These are phyloP conservation scores for Bipolaris oryzae DNA, from an alignment of 2,329 filamentous ascomycete species.

Conservation along the genomic window DNA sequence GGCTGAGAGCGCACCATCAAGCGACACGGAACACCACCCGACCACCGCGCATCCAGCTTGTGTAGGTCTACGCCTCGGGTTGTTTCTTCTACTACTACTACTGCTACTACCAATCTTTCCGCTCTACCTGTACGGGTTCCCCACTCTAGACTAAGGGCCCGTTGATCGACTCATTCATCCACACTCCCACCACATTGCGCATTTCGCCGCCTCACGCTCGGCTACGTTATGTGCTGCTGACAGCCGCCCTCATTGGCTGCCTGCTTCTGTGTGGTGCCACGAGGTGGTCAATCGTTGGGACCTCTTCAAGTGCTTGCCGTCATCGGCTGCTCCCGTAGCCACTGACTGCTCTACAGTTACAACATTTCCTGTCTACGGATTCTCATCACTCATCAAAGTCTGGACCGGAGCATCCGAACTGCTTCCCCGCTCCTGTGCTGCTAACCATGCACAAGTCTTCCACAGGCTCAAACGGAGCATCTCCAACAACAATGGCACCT, in stretches of 20 bases:
- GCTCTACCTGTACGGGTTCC: slow-evolving; percentile 32
- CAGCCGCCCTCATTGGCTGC: slow-evolving; percentile 33
- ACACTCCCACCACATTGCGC: slow-evolving; percentile 11
- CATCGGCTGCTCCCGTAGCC: slow-evolving; percentile 45
- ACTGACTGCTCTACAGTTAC: slow-evolving; percentile 35
- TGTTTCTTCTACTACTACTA: too few relatives aligned
- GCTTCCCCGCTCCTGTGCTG: slow-evolving; percentile 16
- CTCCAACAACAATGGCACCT: slow-evolving; percentile 43
- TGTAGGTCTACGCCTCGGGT: slow-evolving; percentile 22
- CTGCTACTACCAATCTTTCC: slow-evolving; percentile 26
- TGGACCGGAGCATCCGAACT: not conserved
- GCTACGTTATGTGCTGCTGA: slow-evolving; percentile 37
- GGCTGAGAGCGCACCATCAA: slow-evolving; percentile 29
- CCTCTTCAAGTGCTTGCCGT: slow-evolving; percentile 21
- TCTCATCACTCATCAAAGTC: slow-evolving; percentile 15
- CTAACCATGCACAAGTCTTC: slow-evolving; percentile 41
- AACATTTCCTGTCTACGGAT: slow-evolving; percentile 1
- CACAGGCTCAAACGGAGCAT: slow-evolving; percentile 39
- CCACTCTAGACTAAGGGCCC: slow-evolving; percentile 34
- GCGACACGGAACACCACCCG: slow-evolving; percentile 34
- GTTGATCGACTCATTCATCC: slow-evolving; percentile 27
- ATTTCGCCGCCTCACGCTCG: slow-evolving; percentile 23
- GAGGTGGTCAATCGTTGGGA: slow-evolving; percentile 34
- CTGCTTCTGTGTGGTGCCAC: slow-evolving; percentile 16
- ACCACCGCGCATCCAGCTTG: slow-evolving; percentile 28